These are phyloP conservation scores for Geotrichum carabidarum DNA, from an alignment of 1,139 yeast species.

Conservation along the genomic window DNA sequence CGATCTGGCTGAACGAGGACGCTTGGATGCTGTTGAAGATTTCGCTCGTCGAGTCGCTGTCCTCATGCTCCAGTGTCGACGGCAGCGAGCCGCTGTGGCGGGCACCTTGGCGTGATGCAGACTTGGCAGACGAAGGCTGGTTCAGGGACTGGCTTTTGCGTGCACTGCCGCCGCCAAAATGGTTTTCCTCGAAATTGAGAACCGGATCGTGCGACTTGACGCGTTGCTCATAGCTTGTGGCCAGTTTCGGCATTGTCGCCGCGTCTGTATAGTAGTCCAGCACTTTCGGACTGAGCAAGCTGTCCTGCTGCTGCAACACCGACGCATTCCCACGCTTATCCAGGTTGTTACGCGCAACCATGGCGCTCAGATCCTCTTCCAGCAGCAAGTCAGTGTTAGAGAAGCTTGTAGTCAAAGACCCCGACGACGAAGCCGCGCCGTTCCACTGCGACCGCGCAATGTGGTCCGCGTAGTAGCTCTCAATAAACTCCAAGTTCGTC, in stretches of 20 bases:
- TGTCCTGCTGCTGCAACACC: conserved; percentile 1
- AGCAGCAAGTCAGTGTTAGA: conserved; percentile 35
- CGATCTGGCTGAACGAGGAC: conserved; percentile 3
- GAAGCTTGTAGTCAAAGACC: conserved; percentile 22
- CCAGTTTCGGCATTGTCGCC: conserved; percentile 17
- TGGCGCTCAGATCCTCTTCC: conserved; percentile 35
- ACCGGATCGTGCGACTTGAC: conserved; percentile 32
- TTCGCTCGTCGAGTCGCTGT: conserved; percentile 3
- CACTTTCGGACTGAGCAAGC: neutral
- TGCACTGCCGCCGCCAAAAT: conserved; percentile 37
- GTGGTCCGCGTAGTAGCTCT: conserved; percentile 37
- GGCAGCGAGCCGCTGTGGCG: neutral
- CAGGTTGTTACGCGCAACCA: conserved; percentile 25
- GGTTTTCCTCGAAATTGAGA: conserved; percentile 44
- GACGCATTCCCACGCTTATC: conserved; percentile 16
- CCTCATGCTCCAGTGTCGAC: neutral
- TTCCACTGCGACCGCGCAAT: conserved; percentile 27
- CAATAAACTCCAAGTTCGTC: conserved; percentile 36
- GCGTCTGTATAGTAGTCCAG: conserved; percentile 17
- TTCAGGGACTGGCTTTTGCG: neutral
- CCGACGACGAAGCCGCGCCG: conserved; percentile 21
- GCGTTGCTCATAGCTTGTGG: conserved; percentile 28
- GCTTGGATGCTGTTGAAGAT: neutral
- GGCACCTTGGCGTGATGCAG: neutral
- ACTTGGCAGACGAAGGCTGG: neutral